Conservation (phyloP, 2,329 filamentous ascomycete genomes). For the Monilinia aucupariae region DNA sequence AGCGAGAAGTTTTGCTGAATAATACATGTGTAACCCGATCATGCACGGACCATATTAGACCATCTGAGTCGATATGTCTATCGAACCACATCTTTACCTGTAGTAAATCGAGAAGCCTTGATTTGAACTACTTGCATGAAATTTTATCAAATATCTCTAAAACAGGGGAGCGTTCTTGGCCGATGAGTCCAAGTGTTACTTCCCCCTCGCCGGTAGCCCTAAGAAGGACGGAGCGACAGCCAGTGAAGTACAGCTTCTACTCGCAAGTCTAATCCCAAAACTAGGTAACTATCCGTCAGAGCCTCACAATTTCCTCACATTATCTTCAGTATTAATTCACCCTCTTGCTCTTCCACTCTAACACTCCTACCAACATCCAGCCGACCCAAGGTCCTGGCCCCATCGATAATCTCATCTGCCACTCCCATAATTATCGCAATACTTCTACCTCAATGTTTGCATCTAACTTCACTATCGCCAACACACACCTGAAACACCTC, state of each 20-base stretch:
- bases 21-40: too few relatives aligned
- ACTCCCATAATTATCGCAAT: constrained; percentile 58
- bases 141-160: not conserved
- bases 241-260: too few relatives aligned
- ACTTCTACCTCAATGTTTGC: constrained; percentile 57
- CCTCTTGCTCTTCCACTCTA: too few relatives aligned
- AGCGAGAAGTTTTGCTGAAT: constrained; percentile 8
- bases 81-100: not conserved
- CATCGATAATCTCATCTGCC: too few relatives aligned
- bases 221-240: too few relatives aligned
- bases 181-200: constrained; percentile 30
- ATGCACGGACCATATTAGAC: not conserved
- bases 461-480: constrained; percentile 49
- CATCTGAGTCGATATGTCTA: not conserved
- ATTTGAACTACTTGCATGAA: not conserved
- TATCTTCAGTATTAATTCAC: too few relatives aligned
- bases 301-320: too few relatives aligned
- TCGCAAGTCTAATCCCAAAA: constrained; percentile 43
- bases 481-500: constrained; percentile 43
- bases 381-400: too few relatives aligned
- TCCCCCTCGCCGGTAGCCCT: constrained; percentile 39
- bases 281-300: constrained; percentile 51
- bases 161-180: not conserved
- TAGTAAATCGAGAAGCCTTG: too few relatives aligned
- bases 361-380: too few relatives aligned